A percentile compares a stretch with the other conserved stretches of the same genome.
These are phyloP conservation scores for Psilocybe subaeruginosa DNA, from an alignment of 768 basidiomycete species.

Conservation along the genomic window DNA sequence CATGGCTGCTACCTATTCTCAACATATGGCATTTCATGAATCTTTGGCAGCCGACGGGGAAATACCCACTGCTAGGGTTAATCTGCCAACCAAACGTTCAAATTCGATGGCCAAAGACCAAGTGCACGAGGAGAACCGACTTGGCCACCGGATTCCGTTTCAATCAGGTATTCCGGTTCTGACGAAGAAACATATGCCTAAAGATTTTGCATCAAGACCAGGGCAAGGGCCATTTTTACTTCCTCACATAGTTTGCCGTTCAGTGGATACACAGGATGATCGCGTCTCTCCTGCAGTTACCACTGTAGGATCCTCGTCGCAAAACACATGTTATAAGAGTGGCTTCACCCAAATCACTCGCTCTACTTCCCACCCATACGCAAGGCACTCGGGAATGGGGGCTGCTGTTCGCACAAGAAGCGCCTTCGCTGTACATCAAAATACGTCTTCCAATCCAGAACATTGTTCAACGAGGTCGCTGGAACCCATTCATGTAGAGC, in stretches of 20 bases:
- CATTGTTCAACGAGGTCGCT: neutral
- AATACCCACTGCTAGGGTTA: neutral
- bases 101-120: neutral
- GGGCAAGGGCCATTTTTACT: neutral
- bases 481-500: neutral
- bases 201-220: neutral
- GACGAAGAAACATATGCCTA: neutral
- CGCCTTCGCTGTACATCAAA: neutral
- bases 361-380: neutral
- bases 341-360: neutral
- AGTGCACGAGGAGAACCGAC: neutral
- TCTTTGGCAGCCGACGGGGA: neutral
- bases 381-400: neutral
- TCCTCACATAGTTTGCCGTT: neutral
- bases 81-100: constrained; percentile 5
- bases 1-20: neutral
- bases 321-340: neutral
- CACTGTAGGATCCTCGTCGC: neutral
- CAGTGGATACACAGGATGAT: neutral
- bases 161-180: constrained; percentile 1
- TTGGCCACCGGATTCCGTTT: neutral
- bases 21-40: neutral
- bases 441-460: neutral
- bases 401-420: neutral
- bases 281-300: neutral